Percentiles rank a stretch among this genome's conserved stretches.
phyloP scores from a whole-genome alignment of 768 basidiomycete genomes.

The Macrolepiota fuliginosa region DNA sequence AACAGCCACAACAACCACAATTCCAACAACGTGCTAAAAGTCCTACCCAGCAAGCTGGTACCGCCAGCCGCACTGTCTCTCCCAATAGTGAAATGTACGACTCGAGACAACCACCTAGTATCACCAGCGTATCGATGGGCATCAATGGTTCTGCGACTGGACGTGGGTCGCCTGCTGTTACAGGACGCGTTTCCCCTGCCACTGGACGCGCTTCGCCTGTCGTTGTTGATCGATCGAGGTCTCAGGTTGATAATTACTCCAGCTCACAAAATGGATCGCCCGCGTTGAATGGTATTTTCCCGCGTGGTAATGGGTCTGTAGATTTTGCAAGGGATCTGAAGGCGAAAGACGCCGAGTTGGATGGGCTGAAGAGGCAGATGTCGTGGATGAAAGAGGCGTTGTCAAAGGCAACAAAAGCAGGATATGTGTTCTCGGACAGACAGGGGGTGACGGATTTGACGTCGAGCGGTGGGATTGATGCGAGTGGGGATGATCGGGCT shows the following conservation, averaged over 20 bases:
- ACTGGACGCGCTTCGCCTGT: constrained; percentile 38
- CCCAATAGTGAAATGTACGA: constrained; percentile 7
- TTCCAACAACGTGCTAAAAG: constrained; percentile 14
- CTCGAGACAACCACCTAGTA: constrained; percentile 39
- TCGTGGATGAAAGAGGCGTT: constrained; percentile 85
- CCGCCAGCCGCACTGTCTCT: constrained; percentile 14
- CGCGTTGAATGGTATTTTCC: constrained; percentile 45
- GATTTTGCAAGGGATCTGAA: constrained; percentile 81
- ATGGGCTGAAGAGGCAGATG: constrained; percentile 72
- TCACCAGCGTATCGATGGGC: constrained; percentile 53
- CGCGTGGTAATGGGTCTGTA: constrained; percentile 50
- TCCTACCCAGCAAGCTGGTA: constrained; percentile 21
- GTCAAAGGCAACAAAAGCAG: constrained; percentile 68
- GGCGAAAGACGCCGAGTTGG: constrained; percentile 79
- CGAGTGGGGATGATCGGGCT: constrained; percentile 47
- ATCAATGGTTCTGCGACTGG: constrained; percentile 41
- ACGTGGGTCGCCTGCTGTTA: constrained; percentile 33
- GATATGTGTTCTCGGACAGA: constrained; percentile 65
- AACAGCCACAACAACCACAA: constrained; percentile 18
- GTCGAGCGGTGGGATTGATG: constrained; percentile 31
- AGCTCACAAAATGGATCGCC: constrained; percentile 41
- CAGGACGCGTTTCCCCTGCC: constrained; percentile 31
- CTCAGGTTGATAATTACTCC: constrained; percentile 40
- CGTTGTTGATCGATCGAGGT: constrained; percentile 28
- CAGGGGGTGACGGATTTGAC: constrained; percentile 42